Evolutionary conservation across 768 basidiomycete genomes (phyloP), one percentile per base, ranked within the genome.

Genomic region (Tylopilus subfusipes): DNA sequence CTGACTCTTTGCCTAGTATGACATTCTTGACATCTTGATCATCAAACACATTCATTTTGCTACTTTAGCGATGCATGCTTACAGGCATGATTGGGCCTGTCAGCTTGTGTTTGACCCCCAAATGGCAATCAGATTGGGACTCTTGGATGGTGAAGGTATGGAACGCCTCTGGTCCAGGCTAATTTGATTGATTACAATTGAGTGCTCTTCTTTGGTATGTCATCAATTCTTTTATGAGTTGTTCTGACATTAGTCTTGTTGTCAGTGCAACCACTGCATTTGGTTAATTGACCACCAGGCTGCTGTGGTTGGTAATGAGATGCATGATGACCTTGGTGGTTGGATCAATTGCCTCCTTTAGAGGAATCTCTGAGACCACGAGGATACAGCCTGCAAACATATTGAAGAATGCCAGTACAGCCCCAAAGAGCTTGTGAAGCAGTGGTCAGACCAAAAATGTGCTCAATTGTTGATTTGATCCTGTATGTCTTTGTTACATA

Each of bases 231-330:
- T 21, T 21, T 10, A 21, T 16, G 11, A 5, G 27, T 29, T 4
- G n/a, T n/a, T n/a, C n/a, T 29, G 27, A 29, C 27, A 29, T 9
- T 29, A 29, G 4, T 4, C 27, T 9, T 29, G 27, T 4, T 9
- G 9, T 29, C 5, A 9, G 5, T 29, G 4, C 16, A 63, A 36
- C 72, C 48, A 62, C 1, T 63, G 68, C 2, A 61, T 74, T 0
- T 76, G 71, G 68, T 43, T 74, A 0, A 56, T 77, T 12, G 73
- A 76, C 46, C 62, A 65, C 2, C 71, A 73, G 18, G 63, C 66
- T 2, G 30, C 11, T 1, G 48, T 27, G 3, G 5, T 53, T 16
- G 43, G 42, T 4, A 7, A 2, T 4, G 47, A 57, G 38, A 57
- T 42, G 40, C 14, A 4, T 0, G 22, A 12, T 12, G 40, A 24